Evolutionary conservation across 2,329 filamentous ascomycete genomes (phyloP).

Genomic region (Botrytis hyacinthi): DNA sequence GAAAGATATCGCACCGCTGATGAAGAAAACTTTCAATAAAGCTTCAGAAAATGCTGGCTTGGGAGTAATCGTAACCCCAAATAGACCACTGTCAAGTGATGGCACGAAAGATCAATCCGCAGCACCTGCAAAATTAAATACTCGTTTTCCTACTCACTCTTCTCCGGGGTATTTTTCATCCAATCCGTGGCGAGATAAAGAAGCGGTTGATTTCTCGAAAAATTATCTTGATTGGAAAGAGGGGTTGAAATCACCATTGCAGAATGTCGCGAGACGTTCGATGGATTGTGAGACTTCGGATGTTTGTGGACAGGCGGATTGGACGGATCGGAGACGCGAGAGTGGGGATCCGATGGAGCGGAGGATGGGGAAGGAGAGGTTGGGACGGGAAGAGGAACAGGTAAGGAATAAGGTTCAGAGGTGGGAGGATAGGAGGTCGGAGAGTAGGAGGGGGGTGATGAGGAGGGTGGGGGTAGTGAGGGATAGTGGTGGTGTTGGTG

Average conservation of each 20-base stretch:
- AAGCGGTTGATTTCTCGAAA: background rate
- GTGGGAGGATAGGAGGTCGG: background rate
- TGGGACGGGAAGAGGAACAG: background rate
- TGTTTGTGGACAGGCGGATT: constrained; percentile 2
- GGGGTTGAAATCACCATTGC: background rate
- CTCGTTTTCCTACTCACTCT: background rate
- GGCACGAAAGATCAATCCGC: background rate
- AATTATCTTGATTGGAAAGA: background rate
- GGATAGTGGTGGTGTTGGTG: background rate
- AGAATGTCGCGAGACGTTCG: background rate
- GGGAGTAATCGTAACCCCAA: background rate
- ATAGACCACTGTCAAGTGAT: background rate
- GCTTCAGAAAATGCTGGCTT: background rate
- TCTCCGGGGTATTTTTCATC: background rate
- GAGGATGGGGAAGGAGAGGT: too few relatives aligned
- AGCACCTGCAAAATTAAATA: background rate
- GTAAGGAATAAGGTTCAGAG: background rate
- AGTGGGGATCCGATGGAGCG: background rate
- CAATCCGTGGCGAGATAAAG: background rate
- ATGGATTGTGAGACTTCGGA: background rate
- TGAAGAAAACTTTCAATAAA: background rate
- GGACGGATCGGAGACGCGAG: background rate
- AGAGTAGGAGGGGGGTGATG: background rate
- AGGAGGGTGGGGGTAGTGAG: background rate
- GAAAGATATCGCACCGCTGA: background rate